Base-by-base conservation (phyloP, 1,284 basidiomycete genomes). In the Earliella scabrosa region DNA sequence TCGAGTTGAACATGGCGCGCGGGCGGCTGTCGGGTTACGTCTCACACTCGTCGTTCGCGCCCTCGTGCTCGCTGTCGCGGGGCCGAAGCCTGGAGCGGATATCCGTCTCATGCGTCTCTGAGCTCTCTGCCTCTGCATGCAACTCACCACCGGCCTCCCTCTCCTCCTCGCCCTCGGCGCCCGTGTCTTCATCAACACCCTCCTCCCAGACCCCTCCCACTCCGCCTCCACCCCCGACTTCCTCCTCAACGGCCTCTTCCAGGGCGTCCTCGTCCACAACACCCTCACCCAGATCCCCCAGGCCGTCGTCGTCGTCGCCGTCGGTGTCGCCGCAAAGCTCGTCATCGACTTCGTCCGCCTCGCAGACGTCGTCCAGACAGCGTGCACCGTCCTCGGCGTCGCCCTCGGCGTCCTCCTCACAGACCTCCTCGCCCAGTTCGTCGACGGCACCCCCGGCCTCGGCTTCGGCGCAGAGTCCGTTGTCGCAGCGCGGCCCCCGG, bases 221-320 rank as follows among this genome's bases (percentile, higher is more conserved):
- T 49, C 60, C 4, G 72, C 80, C 14, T 73, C 80, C 63, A 72
- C 84, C 40, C 78, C 80, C 58, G 82, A 89, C 66, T 77, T 78
- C 63, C 73, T 90, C 69, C 81, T 92, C 58, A 74, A 81, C 52
- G 90, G 90, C 52, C 78, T 86, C 63, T 86, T 87, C 78, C 87
- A 91, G 71, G 90, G 90, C 48, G 82, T 88, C 60, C 86, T 82
- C 24, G 75, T 92, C 44, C 87, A 90, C 67, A 87, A 83, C 66
- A 77, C 86, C 52, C 78, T 83, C 59, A 77, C 75, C 56, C 82
- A 82, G 67, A 75, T 79, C 50, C 77, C 78, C 45, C 75, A 77
- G 57, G 73, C 87, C 36, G 78, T 81, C 39, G 73, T 87, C 62
- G 75, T 79, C 54, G 80, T 86, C 45, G 83, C 76, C 48, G 73